Evolutionary conservation across 495 filamentous ascomycete species (phyloP).

Genomic region (Bryoglossum gracile): DNA sequence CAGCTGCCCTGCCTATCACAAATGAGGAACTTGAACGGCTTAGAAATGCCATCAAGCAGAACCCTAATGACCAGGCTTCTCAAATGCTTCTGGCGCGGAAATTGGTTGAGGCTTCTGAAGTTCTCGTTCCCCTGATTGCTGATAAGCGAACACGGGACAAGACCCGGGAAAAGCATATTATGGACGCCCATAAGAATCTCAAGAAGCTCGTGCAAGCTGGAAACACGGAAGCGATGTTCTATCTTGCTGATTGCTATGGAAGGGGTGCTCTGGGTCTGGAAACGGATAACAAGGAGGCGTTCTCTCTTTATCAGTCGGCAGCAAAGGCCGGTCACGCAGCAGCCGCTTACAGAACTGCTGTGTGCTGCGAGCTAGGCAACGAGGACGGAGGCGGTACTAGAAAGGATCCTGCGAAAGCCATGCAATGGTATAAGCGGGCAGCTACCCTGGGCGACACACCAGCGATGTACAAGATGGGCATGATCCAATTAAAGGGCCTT

Average conservation of each 20-base stretch:
- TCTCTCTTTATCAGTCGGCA: slow-evolving; percentile 84
- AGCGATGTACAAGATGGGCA: slow-evolving; percentile 97
- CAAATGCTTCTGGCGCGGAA: slow-evolving; percentile 76
- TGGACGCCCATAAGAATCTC: slow-evolving; percentile 82
- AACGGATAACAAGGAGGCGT: slow-evolving; percentile 81
- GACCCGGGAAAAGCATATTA: slow-evolving; percentile 72
- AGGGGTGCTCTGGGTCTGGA: slow-evolving; percentile 64
- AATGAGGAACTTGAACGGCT: slow-evolving; percentile 68
- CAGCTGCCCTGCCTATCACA: slow-evolving; percentile 59
- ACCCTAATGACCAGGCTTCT: slow-evolving; percentile 62
- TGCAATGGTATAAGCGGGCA: slow-evolving; percentile 96
- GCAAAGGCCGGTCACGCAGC: slow-evolving; percentile 81
- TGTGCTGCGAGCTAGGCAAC: slow-evolving; percentile 94
- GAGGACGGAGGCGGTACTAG: slow-evolving; percentile 89
- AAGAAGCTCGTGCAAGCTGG: slow-evolving; percentile 67
- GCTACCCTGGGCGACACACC: slow-evolving; percentile 83
- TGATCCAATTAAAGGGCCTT: slow-evolving; percentile 91
- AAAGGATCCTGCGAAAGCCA: slow-evolving; percentile 84
- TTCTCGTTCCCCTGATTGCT: slow-evolving; percentile 62
- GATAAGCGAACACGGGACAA: slow-evolving; percentile 69
- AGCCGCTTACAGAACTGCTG: slow-evolving; percentile 88
- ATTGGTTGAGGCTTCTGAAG: slow-evolving; percentile 73
- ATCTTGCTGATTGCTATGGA: slow-evolving; percentile 82
- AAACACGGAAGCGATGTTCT: slow-evolving; percentile 86
- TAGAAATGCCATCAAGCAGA: slow-evolving; percentile 54